phyloP scores from a whole-genome alignment of 305 asterid genomes.

The Solanum hybrid region DNA sequence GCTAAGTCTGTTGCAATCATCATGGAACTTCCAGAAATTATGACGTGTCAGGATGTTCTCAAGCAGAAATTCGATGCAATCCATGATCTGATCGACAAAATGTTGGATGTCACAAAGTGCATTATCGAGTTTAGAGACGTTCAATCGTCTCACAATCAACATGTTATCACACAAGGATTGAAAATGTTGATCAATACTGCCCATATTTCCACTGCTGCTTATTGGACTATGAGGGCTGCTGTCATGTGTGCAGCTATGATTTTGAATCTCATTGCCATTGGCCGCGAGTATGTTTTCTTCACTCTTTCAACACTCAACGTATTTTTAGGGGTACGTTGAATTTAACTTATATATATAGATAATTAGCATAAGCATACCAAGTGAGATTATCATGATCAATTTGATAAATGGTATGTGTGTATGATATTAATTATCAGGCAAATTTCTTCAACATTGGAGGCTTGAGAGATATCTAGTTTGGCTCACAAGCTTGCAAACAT shows the following conservation, averaged over 20 bases:
- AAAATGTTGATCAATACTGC: slow-evolving; percentile 46
- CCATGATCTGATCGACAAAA: slow-evolving; percentile 25
- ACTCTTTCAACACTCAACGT: not conserved
- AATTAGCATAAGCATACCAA: too few species aligned
- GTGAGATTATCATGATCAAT: not conserved
- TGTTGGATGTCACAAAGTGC: slow-evolving; percentile 42
- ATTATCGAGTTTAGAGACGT: slow-evolving; percentile 55
- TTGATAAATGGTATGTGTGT: not conserved
- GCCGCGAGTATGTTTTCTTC: slow-evolving; percentile 56
- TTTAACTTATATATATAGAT: too few species aligned
- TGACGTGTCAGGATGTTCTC: slow-evolving; percentile 34
- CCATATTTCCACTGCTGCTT: slow-evolving; percentile 71
- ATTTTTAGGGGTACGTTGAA: too few species aligned
- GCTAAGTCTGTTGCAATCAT: slow-evolving; percentile 69
- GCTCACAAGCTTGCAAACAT: slow-evolving; percentile 66
- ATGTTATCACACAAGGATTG: slow-evolving; percentile 41
- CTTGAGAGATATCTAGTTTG: slow-evolving; percentile 69
- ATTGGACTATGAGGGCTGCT: slow-evolving; percentile 71
- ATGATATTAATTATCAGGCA: too few species aligned
- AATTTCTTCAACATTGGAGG: slow-evolving; percentile 46
- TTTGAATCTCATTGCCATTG: slow-evolving; percentile 60
- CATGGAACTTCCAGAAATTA: slow-evolving; percentile 58
- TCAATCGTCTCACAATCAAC: slow-evolving; percentile 27
- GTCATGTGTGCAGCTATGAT: slow-evolving; percentile 56
- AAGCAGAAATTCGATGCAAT: slow-evolving; percentile 34